Evolutionary conservation across 2,329 filamentous ascomycete genomes (phyloP).

Genomic region (Alternaria infectoria): DNA sequence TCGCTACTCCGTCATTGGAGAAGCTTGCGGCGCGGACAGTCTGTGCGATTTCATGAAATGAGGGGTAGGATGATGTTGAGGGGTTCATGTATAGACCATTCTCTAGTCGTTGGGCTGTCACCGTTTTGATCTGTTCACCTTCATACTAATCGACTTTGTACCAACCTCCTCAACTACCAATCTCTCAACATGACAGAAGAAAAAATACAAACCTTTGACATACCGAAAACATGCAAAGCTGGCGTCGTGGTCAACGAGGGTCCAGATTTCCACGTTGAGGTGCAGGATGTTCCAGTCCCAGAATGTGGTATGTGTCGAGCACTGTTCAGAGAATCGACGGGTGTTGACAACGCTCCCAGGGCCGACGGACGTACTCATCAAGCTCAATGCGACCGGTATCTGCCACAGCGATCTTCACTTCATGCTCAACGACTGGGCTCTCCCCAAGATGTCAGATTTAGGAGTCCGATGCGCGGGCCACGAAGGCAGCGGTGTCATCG

Average conservation of each 20-base stretch:
- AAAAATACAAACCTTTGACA: conserved; percentile 43
- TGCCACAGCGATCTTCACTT: conserved; percentile 65
- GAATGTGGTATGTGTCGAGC: conserved; percentile 48
- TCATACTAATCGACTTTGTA: background rate
- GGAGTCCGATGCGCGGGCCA: conserved; percentile 59
- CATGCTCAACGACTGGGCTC: conserved; percentile 61
- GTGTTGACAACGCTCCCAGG: conserved; percentile 39
- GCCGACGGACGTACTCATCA: conserved; percentile 62
- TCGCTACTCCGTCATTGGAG: background rate
- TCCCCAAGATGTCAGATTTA: conserved; percentile 47
- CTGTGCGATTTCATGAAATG: background rate
- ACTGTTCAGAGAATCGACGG: background rate
- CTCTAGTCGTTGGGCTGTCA: background rate
- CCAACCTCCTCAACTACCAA: background rate
- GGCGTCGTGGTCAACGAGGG: conserved; percentile 61
- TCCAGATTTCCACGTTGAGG: conserved; percentile 56
- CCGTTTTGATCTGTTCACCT: background rate
- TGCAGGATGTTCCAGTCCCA: conserved; percentile 56
- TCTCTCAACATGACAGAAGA: conserved; percentile 31
- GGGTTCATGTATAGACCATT: conserved; percentile 2
- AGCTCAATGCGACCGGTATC: conserved; percentile 64
- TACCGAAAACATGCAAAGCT: conserved; percentile 59
- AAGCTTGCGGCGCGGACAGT: background rate
- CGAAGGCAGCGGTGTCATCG: conserved; percentile 65
- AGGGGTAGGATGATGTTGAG: conserved; percentile 3